Percentiles rank a stretch among this genome's conserved stretches.
Conservation (phyloP, 768 basidiomycete species). For the Lentinula guzmanii region DNA sequence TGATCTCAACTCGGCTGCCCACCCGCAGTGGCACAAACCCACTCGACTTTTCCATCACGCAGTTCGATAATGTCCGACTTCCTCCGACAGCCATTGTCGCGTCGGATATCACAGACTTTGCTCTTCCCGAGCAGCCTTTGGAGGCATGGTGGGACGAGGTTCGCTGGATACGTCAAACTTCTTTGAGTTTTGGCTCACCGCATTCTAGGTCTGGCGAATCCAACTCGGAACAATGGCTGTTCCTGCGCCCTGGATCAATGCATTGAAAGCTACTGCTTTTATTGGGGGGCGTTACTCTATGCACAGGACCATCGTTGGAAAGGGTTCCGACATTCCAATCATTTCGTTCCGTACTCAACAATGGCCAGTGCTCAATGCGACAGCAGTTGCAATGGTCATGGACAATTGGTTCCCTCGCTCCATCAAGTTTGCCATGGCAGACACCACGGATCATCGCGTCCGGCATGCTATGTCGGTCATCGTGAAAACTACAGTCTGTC, state of each 20-base stretch:
- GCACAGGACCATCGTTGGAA: slow-evolving; percentile 44
- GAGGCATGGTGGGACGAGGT: slow-evolving; percentile 50
- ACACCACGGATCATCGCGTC: slow-evolving; percentile 35
- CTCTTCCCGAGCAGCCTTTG: slow-evolving; percentile 31
- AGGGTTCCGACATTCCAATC: slow-evolving; percentile 39
- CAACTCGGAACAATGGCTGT: slow-evolving; percentile 49
- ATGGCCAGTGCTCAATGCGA: slow-evolving; percentile 48
- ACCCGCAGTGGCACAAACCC: slow-evolving; percentile 47
- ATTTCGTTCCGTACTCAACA: slow-evolving; percentile 63
- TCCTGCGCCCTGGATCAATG: slow-evolving; percentile 42
- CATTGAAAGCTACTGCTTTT: slow-evolving; percentile 46
- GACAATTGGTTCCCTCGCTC: slow-evolving; percentile 38
- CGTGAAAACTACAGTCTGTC: slow-evolving; percentile 48
- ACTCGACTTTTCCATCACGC: slow-evolving; percentile 52
- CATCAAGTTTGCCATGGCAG: slow-evolving; percentile 30
- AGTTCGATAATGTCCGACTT: slow-evolving; percentile 47
- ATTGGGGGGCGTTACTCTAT: slow-evolving; percentile 55
- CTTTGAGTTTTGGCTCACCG: neutral
- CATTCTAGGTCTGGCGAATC: slow-evolving; percentile 36
- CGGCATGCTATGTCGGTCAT: slow-evolving; percentile 52
- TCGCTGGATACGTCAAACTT: neutral
- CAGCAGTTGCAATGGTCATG: slow-evolving; percentile 47
- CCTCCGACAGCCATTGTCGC: slow-evolving; percentile 44
- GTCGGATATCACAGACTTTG: slow-evolving; percentile 34
- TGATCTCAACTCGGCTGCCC: slow-evolving; percentile 43